phyloP scores from a whole-genome alignment of 495 filamentous ascomycete genomes.

The Aspergillus panamensis region DNA sequence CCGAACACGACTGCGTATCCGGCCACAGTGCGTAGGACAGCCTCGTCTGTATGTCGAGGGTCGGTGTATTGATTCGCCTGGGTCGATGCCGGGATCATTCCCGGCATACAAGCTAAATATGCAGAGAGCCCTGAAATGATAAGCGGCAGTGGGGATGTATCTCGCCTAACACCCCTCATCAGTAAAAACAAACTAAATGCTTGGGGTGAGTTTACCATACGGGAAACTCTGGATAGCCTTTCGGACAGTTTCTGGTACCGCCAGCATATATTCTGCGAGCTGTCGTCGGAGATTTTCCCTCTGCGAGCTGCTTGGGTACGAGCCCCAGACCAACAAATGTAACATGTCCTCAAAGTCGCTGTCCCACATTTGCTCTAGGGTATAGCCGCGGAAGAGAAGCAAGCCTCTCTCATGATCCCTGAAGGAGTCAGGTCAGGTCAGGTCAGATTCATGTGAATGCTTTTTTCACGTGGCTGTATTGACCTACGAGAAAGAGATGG shows the following conservation, averaged over 20 bases:
- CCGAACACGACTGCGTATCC: conserved; percentile 34
- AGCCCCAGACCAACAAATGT: conserved; percentile 35
- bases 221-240: conserved; percentile 27
- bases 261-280: conserved; percentile 27
- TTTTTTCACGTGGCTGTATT: background rate
- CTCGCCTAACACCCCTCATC: conserved; percentile 14
- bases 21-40: conserved; percentile 29
- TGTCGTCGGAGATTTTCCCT: conserved; percentile 21
- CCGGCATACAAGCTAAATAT: conserved; percentile 26
- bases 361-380: conserved; percentile 32
- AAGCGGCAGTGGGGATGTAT: conserved; percentile 29
- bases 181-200: background rate
- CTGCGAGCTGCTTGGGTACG: conserved; percentile 25
- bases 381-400: conserved; percentile 34
- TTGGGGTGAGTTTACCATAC: conserved; percentile 17
- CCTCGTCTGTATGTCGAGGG: conserved; percentile 20
- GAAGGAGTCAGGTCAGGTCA: background rate
- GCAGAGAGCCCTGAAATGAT: conserved; percentile 35
- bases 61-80: conserved; percentile 30
- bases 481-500: conserved; percentile 52
- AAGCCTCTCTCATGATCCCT: conserved; percentile 30
- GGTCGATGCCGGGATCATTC: conserved; percentile 23
- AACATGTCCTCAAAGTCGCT: conserved; percentile 40
- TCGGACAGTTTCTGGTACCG: conserved; percentile 27
- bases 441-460: background rate